Evolutionary conservation across 1,284 basidiomycete genomes (phyloP).

Genomic region (Moniliophthora roreri): DNA sequence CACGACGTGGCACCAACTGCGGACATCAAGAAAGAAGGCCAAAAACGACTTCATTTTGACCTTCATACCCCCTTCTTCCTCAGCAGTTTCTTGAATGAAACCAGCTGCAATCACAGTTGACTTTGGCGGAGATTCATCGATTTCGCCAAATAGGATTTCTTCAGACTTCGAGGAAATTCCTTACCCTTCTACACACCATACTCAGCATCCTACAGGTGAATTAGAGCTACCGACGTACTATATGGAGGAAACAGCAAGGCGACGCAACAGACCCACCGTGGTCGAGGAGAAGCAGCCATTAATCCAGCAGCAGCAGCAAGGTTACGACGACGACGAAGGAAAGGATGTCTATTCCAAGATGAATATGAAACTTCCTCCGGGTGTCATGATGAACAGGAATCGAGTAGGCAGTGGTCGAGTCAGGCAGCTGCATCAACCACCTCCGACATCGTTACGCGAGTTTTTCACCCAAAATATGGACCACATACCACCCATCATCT

Average conservation of each 20-base stretch:
- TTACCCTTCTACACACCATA: conserved; percentile 42
- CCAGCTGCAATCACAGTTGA: conserved; percentile 67
- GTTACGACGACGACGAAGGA: conserved; percentile 59
- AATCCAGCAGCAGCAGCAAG: conserved; percentile 32
- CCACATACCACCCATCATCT: conserved; percentile 80
- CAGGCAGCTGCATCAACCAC: conserved; percentile 59
- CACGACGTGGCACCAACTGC: too few relatives aligned
- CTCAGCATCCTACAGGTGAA: conserved; percentile 38
- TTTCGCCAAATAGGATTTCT: conserved; percentile 43
- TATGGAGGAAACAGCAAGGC: conserved; percentile 76
- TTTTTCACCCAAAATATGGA: conserved; percentile 83
- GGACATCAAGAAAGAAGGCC: too few relatives aligned
- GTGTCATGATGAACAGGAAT: conserved; percentile 24
- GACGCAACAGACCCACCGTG: conserved; percentile 38
- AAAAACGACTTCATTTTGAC: too few relatives aligned
- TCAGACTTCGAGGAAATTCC: conserved; percentile 70
- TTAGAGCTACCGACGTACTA: conserved; percentile 63
- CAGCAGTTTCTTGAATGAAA: conserved; percentile 40
- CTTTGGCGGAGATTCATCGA: conserved; percentile 53
- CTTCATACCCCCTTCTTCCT: too few relatives aligned
- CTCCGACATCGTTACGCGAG: conserved; percentile 71
- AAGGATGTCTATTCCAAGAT: conserved; percentile 76
- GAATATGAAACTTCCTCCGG: conserved; percentile 48
- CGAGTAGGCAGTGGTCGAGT: conserved; percentile 61
- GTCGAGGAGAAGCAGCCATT: conserved; percentile 26